Conservation (phyloP, 148 eudicot species). For the Chenopodium berlandieri region DNA sequence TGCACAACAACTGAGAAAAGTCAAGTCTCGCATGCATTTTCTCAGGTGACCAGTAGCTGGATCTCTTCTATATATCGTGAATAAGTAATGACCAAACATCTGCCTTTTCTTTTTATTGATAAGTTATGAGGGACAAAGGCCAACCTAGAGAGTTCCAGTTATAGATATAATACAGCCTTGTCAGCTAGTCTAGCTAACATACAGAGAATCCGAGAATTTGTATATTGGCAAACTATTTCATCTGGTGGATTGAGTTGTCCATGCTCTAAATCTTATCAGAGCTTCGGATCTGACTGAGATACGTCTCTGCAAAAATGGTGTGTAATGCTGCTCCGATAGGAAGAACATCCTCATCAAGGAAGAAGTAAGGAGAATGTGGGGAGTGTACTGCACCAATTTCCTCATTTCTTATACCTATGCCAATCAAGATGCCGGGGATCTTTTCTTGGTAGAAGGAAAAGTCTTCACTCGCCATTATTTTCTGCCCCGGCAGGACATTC, state of each 20-base stretch:
- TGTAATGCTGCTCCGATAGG: conserved; percentile 71
- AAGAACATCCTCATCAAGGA: conserved; percentile 71
- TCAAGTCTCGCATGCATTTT: not conserved
- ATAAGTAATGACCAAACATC: not conserved
- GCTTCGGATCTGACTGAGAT: conserved; percentile 38
- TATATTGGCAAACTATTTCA: not conserved
- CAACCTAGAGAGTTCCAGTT: not conserved
- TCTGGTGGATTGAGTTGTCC: not conserved
- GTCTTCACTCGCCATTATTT: conserved; percentile 84
- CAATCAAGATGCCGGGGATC: conserved; percentile 63
- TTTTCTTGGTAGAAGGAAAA: conserved; percentile 74
- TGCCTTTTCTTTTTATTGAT: not conserved
- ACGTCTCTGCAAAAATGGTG: conserved; percentile 55
- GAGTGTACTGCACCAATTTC: conserved; percentile 51
- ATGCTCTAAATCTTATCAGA: conserved; percentile 6
- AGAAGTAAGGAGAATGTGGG: conserved; percentile 72
- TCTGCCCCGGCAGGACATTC: conserved; percentile 37
- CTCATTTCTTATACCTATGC: conserved; percentile 69
- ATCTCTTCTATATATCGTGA: not conserved
- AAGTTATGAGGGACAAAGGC: not conserved
- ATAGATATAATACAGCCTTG: not conserved
- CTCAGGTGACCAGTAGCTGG: not conserved
- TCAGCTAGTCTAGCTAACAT: not conserved
- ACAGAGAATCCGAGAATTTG: not conserved
- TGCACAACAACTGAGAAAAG: not conserved